Evolutionary conservation across 805 yeast genomes (phyloP), one percentile per base, ranked within the genome.

Genomic region (Starmerella powellii): DNA sequence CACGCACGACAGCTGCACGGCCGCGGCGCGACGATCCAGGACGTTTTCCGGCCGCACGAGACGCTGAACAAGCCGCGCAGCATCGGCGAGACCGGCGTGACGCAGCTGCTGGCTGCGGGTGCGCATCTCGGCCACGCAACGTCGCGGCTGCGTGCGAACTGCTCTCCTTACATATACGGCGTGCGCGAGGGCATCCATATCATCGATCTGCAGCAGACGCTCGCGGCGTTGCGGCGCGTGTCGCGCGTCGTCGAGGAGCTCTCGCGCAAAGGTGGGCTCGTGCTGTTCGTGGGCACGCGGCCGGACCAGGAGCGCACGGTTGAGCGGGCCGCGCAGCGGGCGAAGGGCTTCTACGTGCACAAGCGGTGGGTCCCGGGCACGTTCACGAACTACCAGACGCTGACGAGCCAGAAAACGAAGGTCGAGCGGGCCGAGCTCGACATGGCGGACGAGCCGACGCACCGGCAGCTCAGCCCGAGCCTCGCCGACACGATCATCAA

Each of bases 311-410:
- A 74, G 47, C 70, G 80, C 42, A 71, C 85, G 1, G 74, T 91
- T 37, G 78, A 77, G 56, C 74, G 71, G 46, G 94, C 95, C 10
- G 94, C 97, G 2, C 64, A 67, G 35, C 72, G 93, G 51, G 67
- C 78, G 42, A 70, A 74, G 44, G 95, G 94, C 13, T 85, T 76
- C 63, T 86, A 80, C 57, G 87, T 91, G 17, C 69, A 80, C 18
- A 71, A 76, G 36, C 76, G 86, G 57, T 91, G 98, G 98, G 74
- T 83, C 46, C 95, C 96, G 2, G 98, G 98, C 51, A 81, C 93
- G 19, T 70, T 91, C 51, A 85, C 97, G 34, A 91, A 91, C 63
- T 76, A 84, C 42, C 67, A 77, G 24, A 81, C 76, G 57, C 76
- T 80, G 18, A 64, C 73, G 8, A 64, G 66, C 31, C 62, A 63